Percentiles rank a stretch among this genome's conserved stretches.
phyloP scores from a whole-genome alignment of 192 early-diverging fungal species.

The Chytriomyces hyalinus region DNA sequence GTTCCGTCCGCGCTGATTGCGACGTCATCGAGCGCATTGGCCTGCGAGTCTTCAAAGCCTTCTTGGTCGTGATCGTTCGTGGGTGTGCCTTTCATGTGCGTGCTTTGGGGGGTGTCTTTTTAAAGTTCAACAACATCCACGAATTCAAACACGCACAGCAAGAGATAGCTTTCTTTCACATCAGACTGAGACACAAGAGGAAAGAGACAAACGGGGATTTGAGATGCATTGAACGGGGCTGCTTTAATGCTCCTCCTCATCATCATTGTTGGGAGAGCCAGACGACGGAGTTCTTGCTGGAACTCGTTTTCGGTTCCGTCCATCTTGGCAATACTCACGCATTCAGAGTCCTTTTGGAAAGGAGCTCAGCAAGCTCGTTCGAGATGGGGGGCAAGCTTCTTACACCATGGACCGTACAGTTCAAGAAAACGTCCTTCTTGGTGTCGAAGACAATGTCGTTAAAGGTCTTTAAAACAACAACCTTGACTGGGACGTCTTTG shows the following conservation, averaged over 20 bases:
- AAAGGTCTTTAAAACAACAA: slow-evolving; percentile 85
- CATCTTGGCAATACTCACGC: slow-evolving; percentile 89
- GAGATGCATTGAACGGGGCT: neutral
- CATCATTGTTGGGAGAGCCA: neutral
- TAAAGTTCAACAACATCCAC: too few species aligned
- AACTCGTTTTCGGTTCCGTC: slow-evolving; percentile 95
- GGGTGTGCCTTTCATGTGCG: too few species aligned
- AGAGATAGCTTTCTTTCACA: neutral
- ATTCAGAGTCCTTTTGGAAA: slow-evolving; percentile 50
- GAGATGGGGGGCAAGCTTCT: slow-evolving; percentile 76
- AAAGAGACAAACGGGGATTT: neutral
- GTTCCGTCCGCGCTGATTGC: too few species aligned
- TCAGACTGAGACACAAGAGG: neutral
- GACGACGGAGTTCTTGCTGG: slow-evolving; percentile 59
- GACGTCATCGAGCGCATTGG: too few species aligned
- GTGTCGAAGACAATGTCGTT: slow-evolving; percentile 83
- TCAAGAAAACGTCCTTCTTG: slow-evolving; percentile 89
- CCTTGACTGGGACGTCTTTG: slow-evolving; percentile 90
- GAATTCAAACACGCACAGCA: neutral
- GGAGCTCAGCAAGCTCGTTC: slow-evolving; percentile 75
- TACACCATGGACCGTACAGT: slow-evolving; percentile 69
- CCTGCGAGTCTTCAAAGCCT: too few species aligned
- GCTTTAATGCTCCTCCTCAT: slow-evolving; percentile 24
- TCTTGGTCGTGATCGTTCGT: too few species aligned
- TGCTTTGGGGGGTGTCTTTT: too few species aligned